These are phyloP conservation scores for Choanephora cucurbitarum DNA, from an alignment of 371 early-diverging fungal genomes.

Conservation along the genomic window DNA sequence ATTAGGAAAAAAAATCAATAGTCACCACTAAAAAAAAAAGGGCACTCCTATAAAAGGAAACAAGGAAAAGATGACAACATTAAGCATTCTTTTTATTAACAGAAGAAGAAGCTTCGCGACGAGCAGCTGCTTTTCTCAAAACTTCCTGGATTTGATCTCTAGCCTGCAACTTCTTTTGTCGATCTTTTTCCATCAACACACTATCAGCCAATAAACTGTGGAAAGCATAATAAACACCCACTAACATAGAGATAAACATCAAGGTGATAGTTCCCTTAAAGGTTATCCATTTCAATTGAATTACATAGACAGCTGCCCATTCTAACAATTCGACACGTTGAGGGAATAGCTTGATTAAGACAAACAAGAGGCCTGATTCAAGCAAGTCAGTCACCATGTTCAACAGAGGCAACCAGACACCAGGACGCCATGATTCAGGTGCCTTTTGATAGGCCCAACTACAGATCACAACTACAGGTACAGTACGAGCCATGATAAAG, in stretches of 20 bases:
- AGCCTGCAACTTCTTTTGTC: constrained; percentile 23
- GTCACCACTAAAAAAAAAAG: background rate
- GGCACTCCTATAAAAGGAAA: background rate
- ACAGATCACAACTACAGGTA: constrained; percentile 37
- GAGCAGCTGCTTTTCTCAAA: constrained; percentile 20
- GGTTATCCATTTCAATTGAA: constrained; percentile 38
- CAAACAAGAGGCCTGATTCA: constrained; percentile 33
- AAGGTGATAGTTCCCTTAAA: constrained; percentile 33
- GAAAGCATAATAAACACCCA: constrained; percentile 46
- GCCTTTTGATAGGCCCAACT: constrained; percentile 38
- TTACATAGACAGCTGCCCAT: constrained; percentile 24
- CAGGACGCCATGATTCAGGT: constrained; percentile 35
- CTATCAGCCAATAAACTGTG: constrained; percentile 45
- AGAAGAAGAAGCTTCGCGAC: constrained; percentile 21
- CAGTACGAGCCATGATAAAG: constrained; percentile 38
- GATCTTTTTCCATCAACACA: constrained; percentile 44
- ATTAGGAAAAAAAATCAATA: too few species aligned
- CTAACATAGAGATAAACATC: constrained; percentile 30
- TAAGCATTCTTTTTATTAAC: constrained; percentile 22
- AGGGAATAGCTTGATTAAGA: constrained; percentile 37
- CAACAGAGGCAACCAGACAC: constrained; percentile 43
- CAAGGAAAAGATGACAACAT: background rate
- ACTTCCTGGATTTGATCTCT: constrained; percentile 34
- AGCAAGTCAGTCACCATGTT: constrained; percentile 32
- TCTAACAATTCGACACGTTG: constrained; percentile 27